A percentile compares a stretch with the other conserved stretches of the same genome.
Conservation (phyloP, 257 asterid species). For the Lycium ferocissimum region DNA sequence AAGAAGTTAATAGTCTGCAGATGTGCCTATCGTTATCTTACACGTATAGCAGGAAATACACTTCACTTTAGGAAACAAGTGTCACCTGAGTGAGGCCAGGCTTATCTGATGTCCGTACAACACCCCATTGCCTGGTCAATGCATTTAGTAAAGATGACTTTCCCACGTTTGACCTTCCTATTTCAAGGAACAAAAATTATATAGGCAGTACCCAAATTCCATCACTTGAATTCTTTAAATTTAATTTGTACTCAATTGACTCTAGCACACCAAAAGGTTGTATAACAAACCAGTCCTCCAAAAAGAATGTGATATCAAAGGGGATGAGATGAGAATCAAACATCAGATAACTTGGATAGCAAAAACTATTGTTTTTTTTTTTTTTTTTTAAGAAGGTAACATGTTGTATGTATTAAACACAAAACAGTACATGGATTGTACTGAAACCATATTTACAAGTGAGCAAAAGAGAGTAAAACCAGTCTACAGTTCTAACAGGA, state of each 20-base stretch:
- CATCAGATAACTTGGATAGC: slow-evolving; percentile 2
- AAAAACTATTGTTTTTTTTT: background rate
- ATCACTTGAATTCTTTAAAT: background rate
- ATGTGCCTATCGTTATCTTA: slow-evolving; percentile 38
- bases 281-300: background rate
- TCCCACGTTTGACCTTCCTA: slow-evolving; percentile 98
- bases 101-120: slow-evolving; percentile 95
- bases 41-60: slow-evolving; percentile 28
- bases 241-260: background rate
- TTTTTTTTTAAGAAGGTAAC: too few species aligned
- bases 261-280: slow-evolving; percentile 5
- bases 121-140: slow-evolving; percentile 98
- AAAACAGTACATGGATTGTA: too few species aligned
- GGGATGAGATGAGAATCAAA: slow-evolving; percentile 5
- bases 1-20: slow-evolving; percentile 86
- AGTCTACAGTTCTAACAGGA: too few species aligned
- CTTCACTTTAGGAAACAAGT: slow-evolving; percentile 31
- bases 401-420: too few species aligned
- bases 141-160: slow-evolving; percentile 92
- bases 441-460: too few species aligned
- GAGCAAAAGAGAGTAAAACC: too few species aligned
- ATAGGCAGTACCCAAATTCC: background rate
- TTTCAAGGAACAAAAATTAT: slow-evolving; percentile 21
- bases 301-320: background rate
- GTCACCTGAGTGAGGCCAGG: slow-evolving; percentile 98